phyloP scores from a whole-genome alignment of 305 asterid genomes.

The Fraxinus latifolia region DNA sequence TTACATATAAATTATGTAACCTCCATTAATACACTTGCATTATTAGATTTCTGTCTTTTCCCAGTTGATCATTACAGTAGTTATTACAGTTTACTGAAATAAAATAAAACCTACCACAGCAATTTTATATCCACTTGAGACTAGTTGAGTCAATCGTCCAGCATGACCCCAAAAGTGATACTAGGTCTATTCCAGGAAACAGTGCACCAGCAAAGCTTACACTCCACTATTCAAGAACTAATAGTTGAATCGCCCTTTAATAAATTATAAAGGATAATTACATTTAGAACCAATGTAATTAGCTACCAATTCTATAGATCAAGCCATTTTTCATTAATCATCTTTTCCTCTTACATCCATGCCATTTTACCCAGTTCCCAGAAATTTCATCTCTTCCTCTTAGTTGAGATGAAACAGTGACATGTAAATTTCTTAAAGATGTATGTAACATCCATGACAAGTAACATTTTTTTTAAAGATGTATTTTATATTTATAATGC shows the following conservation, averaged over 20 bases:
- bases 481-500: too few relatives aligned
- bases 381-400: not conserved
- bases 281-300: not conserved
- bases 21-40: not conserved
- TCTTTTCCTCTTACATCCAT: not conserved
- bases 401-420: not conserved
- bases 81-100: not conserved
- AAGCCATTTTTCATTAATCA: not conserved
- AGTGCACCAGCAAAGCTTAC: not conserved
- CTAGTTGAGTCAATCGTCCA: not conserved
- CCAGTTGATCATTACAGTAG: not conserved
- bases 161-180: not conserved
- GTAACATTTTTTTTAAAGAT: too few relatives aligned
- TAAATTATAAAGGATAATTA: not conserved
- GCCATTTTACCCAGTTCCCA: not conserved
- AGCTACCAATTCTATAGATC: not conserved
- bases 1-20: slow-evolving; percentile 7
- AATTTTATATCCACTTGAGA: not conserved
- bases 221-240: not conserved
- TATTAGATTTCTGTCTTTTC: not conserved
- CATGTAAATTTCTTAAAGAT: not conserved
- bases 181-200: not conserved
- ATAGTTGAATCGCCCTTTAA: not conserved
- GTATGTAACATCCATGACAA: too few relatives aligned
- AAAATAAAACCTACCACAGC: not conserved